Evolutionary conservation across 768 basidiomycete species (phyloP), one percentile per base, ranked within the genome.

Genomic region (Boletus barrowsii): DNA sequence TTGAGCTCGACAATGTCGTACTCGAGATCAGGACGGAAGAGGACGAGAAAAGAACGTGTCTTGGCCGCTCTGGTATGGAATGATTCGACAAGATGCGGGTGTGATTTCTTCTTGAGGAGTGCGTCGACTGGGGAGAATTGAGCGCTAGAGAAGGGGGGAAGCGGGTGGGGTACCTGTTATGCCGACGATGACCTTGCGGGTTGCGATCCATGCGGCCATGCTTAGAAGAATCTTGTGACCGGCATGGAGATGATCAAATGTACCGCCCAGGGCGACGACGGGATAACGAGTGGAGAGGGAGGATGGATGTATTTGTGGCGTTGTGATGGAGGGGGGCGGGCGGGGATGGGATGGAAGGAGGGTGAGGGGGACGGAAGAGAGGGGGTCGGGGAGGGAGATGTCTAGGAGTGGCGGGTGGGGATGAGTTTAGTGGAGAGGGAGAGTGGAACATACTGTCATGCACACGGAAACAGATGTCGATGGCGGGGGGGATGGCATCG

Each of bases 151-250:
- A 43, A 10, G 36, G 41, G 49, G 47, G 49, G 33, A 32, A 43
- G 57, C 18, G 54, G 29, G 40, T 49, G 40, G 78, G 37, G 63
- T 53, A 88, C 91, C 88, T 49, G 92, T 90, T 37, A 98, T 75
- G 5, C 97, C 97, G 59, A 98, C 84, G 56, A 98, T 91, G 63
- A 98, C 73, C 69, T 93, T 94, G 57, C 78, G 69, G 42, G 72
- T 67, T 0, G 94, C 78, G 52, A 98, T 84, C 80, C 88, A 93
- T 1, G 90, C 85, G 13, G 83, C 88, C 85, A 97, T 93, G 64
- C 92, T 90, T 11, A 99, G 81, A 29, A 99, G 82, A 55, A 99
- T 95, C 73, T 97, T 97, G 75, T 99, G 97, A 0, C 96, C 97
- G 4, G 93, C 84, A 67, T 99, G 97, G 15, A 99, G 82, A 69